phyloP scores from a whole-genome alignment of 768 basidiomycete species.

The Amanita pseudoporphyria region DNA sequence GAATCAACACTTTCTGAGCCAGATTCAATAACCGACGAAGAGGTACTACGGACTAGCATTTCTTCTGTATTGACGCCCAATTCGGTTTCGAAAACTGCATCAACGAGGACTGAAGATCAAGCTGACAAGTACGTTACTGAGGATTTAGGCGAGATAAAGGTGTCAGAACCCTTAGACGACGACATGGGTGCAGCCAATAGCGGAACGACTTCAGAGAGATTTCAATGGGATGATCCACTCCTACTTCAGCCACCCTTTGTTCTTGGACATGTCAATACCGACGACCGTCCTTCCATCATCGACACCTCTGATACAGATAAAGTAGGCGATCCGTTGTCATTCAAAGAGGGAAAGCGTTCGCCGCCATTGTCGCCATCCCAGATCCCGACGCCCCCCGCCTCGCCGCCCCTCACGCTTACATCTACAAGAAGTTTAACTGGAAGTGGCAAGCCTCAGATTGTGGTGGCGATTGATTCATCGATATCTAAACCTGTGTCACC shows the following conservation, averaged over 20 bases:
- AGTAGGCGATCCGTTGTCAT: neutral
- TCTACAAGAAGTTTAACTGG: slow-evolving; percentile 1
- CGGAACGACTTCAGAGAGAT: neutral
- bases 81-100: neutral
- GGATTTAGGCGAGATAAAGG: neutral
- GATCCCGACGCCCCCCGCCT: slow-evolving; percentile 36
- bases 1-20: neutral
- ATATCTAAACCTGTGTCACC: neutral
- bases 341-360: neutral
- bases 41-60: neutral
- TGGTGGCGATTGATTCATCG: neutral
- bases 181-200: neutral
- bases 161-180: neutral
- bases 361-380: slow-evolving; percentile 15
- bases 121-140: too few species aligned
- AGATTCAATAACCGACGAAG: neutral
- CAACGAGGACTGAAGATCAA: too few species aligned
- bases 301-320: neutral
- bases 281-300: neutral
- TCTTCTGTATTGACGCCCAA: neutral
- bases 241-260: neutral
- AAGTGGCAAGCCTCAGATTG: slow-evolving; percentile 1
- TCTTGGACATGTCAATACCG: neutral
- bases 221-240: neutral
- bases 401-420: slow-evolving; percentile 21